Evolutionary conservation across 2,329 filamentous ascomycete genomes (phyloP), one percentile per base, ranked within the genome.

Genomic region (Diplodia intermedia): DNA sequence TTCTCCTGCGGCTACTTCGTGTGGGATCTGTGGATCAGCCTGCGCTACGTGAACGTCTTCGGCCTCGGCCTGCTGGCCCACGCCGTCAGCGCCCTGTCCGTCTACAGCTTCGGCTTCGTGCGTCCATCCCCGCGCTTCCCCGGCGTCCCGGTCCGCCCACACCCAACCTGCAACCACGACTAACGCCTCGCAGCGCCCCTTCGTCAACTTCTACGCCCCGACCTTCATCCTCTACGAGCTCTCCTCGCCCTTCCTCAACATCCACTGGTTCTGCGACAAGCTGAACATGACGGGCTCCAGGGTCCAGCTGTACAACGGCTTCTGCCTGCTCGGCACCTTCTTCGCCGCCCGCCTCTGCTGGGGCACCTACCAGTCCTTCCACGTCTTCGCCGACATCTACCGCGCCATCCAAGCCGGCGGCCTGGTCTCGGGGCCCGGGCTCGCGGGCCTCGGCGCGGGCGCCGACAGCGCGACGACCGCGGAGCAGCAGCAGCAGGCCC

Each of bases 181-280:
- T 57, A 20, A 69, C 57, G 1, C 2, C 12, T 18, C 9, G 65
- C 75, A 95, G 92, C 86, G 91, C 69, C 92, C 92, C 1, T 94
- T 94, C 75, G 85, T 94, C 71, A 94, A 94, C 82, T 94, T 89
- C 82, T 96, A 95, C 79, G 90, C 87, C 68, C 86, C 86, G 68
- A 88, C 88, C 69, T 96, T 96, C 79, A 92, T 96, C 74, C 89
- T 95, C 69, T 96, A 93, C 86, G 92, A 96, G 79, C 86, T 96
- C 49, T 94, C 91, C 31, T 91, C 90, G 4, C 91, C 92, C 8
- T 94, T 95, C 79, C 85, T 95, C 68, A 96, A 96, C 77, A 86
- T 94, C 76, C 92, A 96, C 83, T 96, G 92, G 92, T 95, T 95
- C 82, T 92, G 91, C 80, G 92, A 96, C 80, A 96, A 96, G 82